Evolutionary conservation across 2,329 filamentous ascomycete genomes (phyloP).

Genomic region (Exophiala dermatitidis): DNA sequence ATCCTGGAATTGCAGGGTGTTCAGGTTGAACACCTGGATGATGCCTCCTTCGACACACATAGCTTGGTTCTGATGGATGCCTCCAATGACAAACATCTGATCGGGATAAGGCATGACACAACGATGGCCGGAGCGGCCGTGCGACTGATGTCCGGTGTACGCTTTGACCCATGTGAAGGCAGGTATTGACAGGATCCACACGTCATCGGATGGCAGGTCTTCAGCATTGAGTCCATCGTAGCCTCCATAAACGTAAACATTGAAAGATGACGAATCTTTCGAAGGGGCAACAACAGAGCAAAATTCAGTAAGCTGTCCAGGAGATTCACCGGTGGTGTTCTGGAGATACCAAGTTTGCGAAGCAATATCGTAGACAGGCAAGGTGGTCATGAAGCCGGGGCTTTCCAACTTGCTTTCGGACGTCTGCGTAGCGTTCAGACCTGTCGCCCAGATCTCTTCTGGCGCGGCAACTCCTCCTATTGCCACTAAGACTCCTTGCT

Average conservation of each 20-base stretch:
- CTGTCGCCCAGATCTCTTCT: conserved; percentile 23
- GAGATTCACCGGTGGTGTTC: conserved; percentile 34
- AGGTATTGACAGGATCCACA: conserved; percentile 33
- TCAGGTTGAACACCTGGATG: conserved; percentile 45
- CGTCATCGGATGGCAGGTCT: conserved; percentile 33
- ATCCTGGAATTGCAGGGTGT: conserved; percentile 31
- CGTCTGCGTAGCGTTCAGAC: conserved; percentile 18
- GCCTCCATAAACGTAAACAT: conserved; percentile 34
- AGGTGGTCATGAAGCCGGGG: conserved; percentile 34
- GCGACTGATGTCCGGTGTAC: conserved; percentile 29
- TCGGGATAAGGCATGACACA: conserved; percentile 44
- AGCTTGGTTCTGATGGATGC: conserved; percentile 25
- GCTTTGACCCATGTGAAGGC: conserved; percentile 32
- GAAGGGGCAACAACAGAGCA: conserved; percentile 38
- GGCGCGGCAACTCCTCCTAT: conserved; percentile 33
- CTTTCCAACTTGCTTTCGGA: conserved; percentile 14
- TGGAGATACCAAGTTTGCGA: conserved; percentile 34
- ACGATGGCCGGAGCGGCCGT: conserved; percentile 30
- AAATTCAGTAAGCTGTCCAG: conserved; percentile 35
- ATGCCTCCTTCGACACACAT: conserved; percentile 19
- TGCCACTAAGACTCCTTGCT: conserved; percentile 34
- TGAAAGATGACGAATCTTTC: conserved; percentile 34
- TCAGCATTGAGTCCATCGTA: conserved; percentile 27
- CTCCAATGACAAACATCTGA: conserved; percentile 38
- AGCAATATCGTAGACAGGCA: conserved; percentile 36